These are phyloP conservation scores for Podospora anserina DNA, from an alignment of 495 filamentous ascomycete genomes.

Conservation along the genomic window DNA sequence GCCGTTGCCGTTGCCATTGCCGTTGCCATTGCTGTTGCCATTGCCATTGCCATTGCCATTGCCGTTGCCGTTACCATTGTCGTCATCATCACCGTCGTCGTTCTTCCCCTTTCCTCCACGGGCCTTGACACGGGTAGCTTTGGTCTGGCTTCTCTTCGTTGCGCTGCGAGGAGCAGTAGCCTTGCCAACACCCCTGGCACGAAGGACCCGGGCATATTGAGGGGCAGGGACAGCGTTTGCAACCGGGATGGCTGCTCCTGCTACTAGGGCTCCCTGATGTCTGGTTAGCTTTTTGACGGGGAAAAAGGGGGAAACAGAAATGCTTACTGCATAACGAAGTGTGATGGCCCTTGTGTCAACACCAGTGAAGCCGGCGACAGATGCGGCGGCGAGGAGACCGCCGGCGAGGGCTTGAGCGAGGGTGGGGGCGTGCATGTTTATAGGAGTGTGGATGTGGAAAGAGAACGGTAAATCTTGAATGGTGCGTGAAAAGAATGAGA, in stretches of 20 bases:
- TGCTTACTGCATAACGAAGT: background rate
- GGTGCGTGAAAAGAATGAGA: background rate
- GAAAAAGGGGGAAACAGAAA: background rate
- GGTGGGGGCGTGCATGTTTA: background rate
- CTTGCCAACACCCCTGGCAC: background rate
- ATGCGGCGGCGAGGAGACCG: background rate
- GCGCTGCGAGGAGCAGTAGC: background rate
- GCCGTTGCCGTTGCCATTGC: background rate
- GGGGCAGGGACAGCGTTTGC: background rate
- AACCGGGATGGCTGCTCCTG: background rate
- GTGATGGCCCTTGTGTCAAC: background rate
- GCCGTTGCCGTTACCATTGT: no score
- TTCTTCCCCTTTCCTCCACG: background rate
- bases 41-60: no score
- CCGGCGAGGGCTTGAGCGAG: constrained; percentile 6
- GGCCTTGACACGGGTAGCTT: background rate
- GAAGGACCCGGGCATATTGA: background rate
- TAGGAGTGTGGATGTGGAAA: background rate
- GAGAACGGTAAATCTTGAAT: background rate
- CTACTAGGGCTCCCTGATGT: background rate
- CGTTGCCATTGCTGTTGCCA: background rate
- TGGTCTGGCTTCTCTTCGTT: background rate
- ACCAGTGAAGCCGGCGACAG: background rate
- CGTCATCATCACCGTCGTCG: background rate
- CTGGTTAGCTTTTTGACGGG: background rate